These are phyloP conservation scores for Vinca minor DNA, from an alignment of 257 asterid genomes.

Conservation along the genomic window DNA sequence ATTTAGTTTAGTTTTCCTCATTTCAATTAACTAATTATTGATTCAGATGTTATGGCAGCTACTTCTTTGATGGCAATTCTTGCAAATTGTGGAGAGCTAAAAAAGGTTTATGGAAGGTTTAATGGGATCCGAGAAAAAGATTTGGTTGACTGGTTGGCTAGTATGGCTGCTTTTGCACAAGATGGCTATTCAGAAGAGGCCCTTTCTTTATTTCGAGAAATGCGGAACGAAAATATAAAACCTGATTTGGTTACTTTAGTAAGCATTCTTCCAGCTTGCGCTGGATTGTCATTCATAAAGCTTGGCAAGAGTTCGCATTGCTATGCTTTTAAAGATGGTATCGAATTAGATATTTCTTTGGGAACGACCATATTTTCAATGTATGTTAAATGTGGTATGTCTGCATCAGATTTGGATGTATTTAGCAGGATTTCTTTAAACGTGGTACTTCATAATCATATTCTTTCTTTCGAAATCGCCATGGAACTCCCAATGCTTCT, in stretches of 20 bases:
- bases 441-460: too few relatives aligned
- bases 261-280: constrained; percentile 35
- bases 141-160: constrained; percentile 36
- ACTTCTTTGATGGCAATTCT: constrained; percentile 35
- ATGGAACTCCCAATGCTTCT: too few relatives aligned
- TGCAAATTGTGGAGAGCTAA: constrained; percentile 29
- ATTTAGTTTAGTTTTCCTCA: too few relatives aligned
- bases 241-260: constrained; percentile 29
- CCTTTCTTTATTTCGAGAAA: constrained; percentile 26
- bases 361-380: constrained; percentile 38
- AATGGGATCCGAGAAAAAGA: constrained; percentile 21
- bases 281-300: constrained; percentile 20
- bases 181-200: constrained; percentile 35
- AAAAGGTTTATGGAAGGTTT: constrained; percentile 28
- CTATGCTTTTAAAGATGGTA: constrained; percentile 24
- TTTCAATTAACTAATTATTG: too few relatives aligned
- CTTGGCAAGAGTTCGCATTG: constrained; percentile 36
- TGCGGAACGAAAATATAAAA: constrained; percentile 26
- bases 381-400: constrained; percentile 32
- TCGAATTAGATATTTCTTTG: constrained; percentile 26
- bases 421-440: constrained; percentile 24
- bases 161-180: constrained; percentile 38
- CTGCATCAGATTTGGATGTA: constrained; percentile 19
- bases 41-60: constrained; percentile 22
- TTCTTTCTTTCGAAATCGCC: too few relatives aligned